Conservation (phyloP, 306 rosid genomes). For the Abrus precatorius region DNA sequence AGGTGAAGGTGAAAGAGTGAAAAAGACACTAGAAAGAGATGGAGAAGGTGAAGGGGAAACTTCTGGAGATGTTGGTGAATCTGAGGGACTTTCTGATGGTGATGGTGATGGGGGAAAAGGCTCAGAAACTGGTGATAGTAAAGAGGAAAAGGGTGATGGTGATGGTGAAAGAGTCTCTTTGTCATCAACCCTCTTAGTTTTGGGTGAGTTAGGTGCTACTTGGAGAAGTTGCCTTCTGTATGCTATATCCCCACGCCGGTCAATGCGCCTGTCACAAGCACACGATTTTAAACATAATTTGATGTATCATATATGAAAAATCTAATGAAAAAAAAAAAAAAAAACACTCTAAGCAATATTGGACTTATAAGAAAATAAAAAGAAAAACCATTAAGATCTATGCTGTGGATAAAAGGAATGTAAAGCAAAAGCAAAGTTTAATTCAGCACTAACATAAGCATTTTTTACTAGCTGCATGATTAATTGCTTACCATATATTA, state of each 20-base stretch:
- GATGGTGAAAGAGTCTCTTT: slow-evolving; percentile 40
- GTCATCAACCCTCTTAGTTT: neutral
- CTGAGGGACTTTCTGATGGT: slow-evolving; percentile 45
- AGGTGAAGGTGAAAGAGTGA: slow-evolving; percentile 60
- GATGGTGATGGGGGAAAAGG: slow-evolving; percentile 35
- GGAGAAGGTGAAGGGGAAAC: slow-evolving; percentile 60
- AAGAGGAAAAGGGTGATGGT: slow-evolving; percentile 35
- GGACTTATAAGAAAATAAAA: slow-evolving; percentile 7
- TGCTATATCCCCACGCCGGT: slow-evolving; percentile 45
- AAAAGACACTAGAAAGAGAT: slow-evolving; percentile 44
- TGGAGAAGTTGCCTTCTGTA: slow-evolving; percentile 61
- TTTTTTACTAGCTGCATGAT: neutral
- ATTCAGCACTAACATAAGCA: neutral
- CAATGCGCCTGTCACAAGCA: slow-evolving; percentile 61
- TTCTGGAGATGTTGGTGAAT: slow-evolving; percentile 55
- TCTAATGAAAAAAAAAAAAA: neutral
- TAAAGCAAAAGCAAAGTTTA: neutral
- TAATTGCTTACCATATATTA: slow-evolving; percentile 51
- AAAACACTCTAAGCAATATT: neutral
- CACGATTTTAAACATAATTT: slow-evolving; percentile 23
- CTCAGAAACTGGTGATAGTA: slow-evolving; percentile 47
- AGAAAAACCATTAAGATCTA: neutral
- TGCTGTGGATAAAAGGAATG: neutral
- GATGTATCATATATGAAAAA: slow-evolving; percentile 18
- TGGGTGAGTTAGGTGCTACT: slow-evolving; percentile 40